These are phyloP conservation scores for Lodderomyces metapsilosis DNA, from an alignment of 1,139 yeast genomes.

Conservation along the genomic window DNA sequence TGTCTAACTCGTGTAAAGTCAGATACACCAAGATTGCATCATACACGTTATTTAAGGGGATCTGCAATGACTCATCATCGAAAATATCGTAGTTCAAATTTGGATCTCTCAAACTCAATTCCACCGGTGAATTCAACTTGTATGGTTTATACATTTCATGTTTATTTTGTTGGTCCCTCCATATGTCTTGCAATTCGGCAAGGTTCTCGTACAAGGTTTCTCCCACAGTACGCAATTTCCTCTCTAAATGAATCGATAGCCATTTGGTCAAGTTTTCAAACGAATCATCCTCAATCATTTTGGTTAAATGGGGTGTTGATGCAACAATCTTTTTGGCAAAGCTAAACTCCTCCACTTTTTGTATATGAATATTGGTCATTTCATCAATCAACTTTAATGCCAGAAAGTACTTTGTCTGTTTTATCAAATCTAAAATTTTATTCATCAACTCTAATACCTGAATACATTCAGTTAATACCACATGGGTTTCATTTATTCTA, in stretches of 20 bases:
- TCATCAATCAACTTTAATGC: conserved; percentile 85
- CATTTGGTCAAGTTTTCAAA: conserved; percentile 71
- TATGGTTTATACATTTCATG: conserved; percentile 50
- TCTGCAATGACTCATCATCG: conserved; percentile 42
- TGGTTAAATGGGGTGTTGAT: conserved; percentile 75
- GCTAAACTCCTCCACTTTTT: conserved; percentile 70
- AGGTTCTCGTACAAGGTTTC: conserved; percentile 55
- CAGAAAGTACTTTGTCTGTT: conserved; percentile 73
- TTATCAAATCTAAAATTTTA: conserved; percentile 78
- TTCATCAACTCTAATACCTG: conserved; percentile 86
- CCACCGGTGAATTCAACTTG: conserved; percentile 84
- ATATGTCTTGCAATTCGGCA: conserved; percentile 51
- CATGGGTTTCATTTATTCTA: conserved; percentile 62
- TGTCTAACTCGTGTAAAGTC: conserved; percentile 63
- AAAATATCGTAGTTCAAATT: conserved; percentile 45
- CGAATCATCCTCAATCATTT: conserved; percentile 76
- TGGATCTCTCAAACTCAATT: conserved; percentile 65
- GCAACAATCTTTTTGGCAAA: conserved; percentile 71
- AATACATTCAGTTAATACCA: conserved; percentile 64
- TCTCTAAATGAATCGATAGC: conserved; percentile 62
- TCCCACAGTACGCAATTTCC: conserved; percentile 62
- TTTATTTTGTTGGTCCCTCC: conserved; percentile 47
- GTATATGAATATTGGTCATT: conserved; percentile 61
- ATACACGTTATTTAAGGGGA: conserved; percentile 67
- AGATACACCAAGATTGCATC: conserved; percentile 84